These are phyloP conservation scores for Pogostemon cablin DNA, from an alignment of 257 asterid species.

Conservation along the genomic window DNA sequence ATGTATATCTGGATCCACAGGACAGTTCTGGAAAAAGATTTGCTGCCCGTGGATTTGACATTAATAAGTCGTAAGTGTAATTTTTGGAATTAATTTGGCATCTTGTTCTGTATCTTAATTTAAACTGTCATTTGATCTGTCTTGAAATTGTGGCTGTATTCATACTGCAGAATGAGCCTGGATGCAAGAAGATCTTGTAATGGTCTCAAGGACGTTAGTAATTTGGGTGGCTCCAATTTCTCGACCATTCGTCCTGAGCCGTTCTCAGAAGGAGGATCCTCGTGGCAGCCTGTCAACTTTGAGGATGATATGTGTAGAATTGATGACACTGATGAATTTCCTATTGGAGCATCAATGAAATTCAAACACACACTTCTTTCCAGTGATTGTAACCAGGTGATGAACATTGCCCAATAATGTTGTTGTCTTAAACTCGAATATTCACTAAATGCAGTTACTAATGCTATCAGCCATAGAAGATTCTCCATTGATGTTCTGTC, in stretches of 20 bases:
- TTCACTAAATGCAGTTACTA: constrained; percentile 14
- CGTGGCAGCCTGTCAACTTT: constrained; percentile 70
- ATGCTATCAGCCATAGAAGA: constrained; percentile 15
- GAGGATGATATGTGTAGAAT: constrained; percentile 93
- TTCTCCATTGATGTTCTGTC: constrained; percentile 28
- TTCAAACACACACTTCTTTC: constrained; percentile 51
- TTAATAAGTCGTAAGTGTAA: constrained; percentile 66
- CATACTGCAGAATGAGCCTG: constrained; percentile 60
- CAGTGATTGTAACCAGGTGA: constrained; percentile 71
- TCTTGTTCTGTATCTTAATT: constrained; percentile 17
- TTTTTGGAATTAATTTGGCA: constrained; percentile 6
- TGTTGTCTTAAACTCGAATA: constrained; percentile 19
- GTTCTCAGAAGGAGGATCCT: constrained; percentile 51
- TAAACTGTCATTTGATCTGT: constrained; percentile 9
- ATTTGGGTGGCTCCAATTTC: constrained; percentile 52
- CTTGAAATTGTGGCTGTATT: constrained; percentile 27
- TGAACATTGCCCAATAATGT: constrained; percentile 25
- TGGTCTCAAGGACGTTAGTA: constrained; percentile 65
- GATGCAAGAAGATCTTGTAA: constrained; percentile 60
- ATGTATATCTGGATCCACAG: constrained; percentile 47
- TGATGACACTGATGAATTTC: constrained; percentile 67
- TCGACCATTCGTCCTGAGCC: constrained; percentile 57
- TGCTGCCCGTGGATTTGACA: constrained; percentile 54
- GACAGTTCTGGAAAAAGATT: constrained; percentile 53
- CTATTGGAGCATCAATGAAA: constrained; percentile 63